Evolutionary conservation across 2,329 filamentous ascomycete species (phyloP).

Genomic region (Botryotinia globosa): DNA sequence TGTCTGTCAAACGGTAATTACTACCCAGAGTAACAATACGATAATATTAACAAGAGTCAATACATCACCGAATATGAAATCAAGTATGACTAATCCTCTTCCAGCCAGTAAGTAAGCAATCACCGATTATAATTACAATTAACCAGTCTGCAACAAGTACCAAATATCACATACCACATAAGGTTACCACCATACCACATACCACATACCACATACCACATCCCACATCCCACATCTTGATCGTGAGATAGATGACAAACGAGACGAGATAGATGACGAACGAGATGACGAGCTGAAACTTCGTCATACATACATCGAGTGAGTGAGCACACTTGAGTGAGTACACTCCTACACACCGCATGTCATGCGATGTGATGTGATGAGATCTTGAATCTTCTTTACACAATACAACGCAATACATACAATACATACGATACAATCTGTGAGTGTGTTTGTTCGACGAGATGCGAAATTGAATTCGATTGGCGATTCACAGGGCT

Average conservation of each 20-base stretch:
- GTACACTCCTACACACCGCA: not conserved
- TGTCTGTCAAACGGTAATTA: not conserved
- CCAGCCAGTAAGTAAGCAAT: not conserved
- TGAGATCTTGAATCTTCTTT: slow-evolving; percentile 2
- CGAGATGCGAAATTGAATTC: not conserved
- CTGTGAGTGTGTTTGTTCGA: not conserved
- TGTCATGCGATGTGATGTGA: not conserved
- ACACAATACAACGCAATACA: not conserved
- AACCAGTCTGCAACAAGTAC: not conserved
- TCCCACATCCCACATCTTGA: not conserved
- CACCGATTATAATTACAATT: not conserved
- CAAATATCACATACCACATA: no score
- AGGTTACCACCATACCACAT: no score
- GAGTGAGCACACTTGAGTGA: not conserved
- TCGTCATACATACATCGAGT: not conserved
- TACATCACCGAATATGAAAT: not conserved
- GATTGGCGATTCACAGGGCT: not conserved
- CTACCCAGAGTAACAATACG: not conserved
- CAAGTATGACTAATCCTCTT: not conserved
- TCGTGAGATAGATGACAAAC: not conserved
- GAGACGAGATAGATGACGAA: not conserved
- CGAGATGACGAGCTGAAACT: slow-evolving; percentile 1
- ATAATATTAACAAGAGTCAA: not conserved
- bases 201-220: no score
- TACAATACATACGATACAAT: no score